Conservation (phyloP, 352 stramenopile genomes). For the Phytophthora cactorum region DNA sequence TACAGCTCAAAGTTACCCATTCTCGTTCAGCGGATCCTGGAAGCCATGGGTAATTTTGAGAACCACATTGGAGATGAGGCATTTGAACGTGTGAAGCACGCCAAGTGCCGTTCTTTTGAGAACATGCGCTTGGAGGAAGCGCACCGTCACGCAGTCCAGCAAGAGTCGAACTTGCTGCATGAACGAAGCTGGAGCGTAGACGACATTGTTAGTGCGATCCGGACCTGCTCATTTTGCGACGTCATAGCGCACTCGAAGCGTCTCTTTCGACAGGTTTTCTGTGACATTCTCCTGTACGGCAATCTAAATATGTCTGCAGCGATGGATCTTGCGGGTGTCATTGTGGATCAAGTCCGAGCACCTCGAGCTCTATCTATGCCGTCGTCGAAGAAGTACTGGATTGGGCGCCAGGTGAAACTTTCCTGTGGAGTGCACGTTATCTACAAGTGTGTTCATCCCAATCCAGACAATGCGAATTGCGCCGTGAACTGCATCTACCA, state of each 20-base stretch:
- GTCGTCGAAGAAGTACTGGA: constrained; percentile 37
- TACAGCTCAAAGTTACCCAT: constrained; percentile 56
- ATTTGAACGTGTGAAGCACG: constrained; percentile 53
- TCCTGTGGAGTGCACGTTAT: constrained; percentile 35
- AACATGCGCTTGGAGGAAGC: constrained; percentile 62
- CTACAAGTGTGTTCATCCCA: constrained; percentile 41
- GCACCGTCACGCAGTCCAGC: constrained; percentile 47
- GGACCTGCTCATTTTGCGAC: constrained; percentile 21
- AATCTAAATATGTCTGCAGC: constrained; percentile 49
- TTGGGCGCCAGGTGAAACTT: constrained; percentile 37
- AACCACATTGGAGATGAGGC: constrained; percentile 38
- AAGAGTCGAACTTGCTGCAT: constrained; percentile 40
- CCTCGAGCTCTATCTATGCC: constrained; percentile 22
- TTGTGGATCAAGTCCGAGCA: constrained; percentile 31
- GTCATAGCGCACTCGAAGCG: constrained; percentile 42
- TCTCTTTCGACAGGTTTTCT: constrained; percentile 46
- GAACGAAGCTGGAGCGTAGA: constrained; percentile 43
- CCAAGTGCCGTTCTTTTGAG: constrained; percentile 49
- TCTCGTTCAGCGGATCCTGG: constrained; percentile 48
- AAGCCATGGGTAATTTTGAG: constrained; percentile 41
- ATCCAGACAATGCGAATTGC: constrained; percentile 67
- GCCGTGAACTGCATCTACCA: constrained; percentile 60
- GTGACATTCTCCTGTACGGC: constrained; percentile 58
- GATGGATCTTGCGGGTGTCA: constrained; percentile 29
- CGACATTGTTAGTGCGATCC: constrained; percentile 45